Percentiles rank a stretch among this genome's conserved stretches.
These are phyloP conservation scores for Serendipita sp. DNA, from an alignment of 768 basidiomycete species.

Conservation along the genomic window DNA sequence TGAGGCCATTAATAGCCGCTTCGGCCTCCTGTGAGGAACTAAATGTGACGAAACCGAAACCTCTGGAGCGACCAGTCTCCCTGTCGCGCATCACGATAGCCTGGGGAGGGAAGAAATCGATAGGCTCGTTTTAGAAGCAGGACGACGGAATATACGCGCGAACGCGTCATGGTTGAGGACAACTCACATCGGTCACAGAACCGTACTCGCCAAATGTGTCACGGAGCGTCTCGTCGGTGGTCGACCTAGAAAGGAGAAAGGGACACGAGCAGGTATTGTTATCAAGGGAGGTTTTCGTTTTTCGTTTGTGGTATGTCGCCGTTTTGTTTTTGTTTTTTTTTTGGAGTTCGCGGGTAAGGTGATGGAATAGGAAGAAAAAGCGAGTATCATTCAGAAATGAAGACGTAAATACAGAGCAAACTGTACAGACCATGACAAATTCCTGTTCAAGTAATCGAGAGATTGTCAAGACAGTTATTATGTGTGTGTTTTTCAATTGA, in stretches of 20 bases:
- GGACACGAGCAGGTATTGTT: constrained; percentile 36
- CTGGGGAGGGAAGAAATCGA: constrained; percentile 28
- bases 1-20: constrained; percentile 55
- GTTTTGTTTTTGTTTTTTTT: too few relatives aligned
- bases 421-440: constrained; percentile 5
- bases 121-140: constrained; percentile 19
- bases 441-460: constrained; percentile 12
- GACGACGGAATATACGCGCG: too few relatives aligned
- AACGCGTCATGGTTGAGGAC: constrained; percentile 14
- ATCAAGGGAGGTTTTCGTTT: too few relatives aligned
- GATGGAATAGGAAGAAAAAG: constrained; percentile 10
- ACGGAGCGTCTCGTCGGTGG: constrained; percentile 82
- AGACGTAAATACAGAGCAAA: constrained; percentile 10
- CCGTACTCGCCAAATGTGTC: constrained; percentile 72
- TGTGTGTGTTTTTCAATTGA: background rate
- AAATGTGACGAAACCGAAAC: constrained; percentile 92
- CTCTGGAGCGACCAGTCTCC: constrained; percentile 91
- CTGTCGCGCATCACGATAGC: constrained; percentile 98
- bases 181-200: constrained; percentile 81
- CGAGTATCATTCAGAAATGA: constrained; percentile 39
- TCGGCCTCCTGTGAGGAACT: constrained; percentile 36
- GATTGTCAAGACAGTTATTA: constrained; percentile 15
- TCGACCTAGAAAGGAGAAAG: constrained; percentile 95
- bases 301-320: too few relatives aligned
- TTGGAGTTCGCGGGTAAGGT: constrained; percentile 22